Percentiles rank a stretch among this genome's conserved stretches.
Conservation (phyloP, 108 stramenopile genomes). For the Stephanodiscus minutulus region DNA sequence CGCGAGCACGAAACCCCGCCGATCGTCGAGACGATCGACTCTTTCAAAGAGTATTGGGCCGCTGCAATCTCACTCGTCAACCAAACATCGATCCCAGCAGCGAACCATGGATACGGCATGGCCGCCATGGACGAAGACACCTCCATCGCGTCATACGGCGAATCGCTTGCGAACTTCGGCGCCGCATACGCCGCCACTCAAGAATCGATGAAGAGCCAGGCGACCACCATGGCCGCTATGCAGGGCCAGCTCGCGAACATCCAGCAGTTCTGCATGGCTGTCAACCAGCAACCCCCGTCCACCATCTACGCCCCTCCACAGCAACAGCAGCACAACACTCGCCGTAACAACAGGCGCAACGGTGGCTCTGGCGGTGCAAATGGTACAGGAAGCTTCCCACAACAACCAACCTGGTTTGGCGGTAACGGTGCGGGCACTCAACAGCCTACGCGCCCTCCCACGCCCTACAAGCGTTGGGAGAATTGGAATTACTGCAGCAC, state of each 20-base stretch:
- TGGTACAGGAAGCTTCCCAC: too few species aligned
- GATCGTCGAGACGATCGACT: neutral
- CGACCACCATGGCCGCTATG: neutral
- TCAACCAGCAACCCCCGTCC: too few species aligned
- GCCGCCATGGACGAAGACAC: neutral
- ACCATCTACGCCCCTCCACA: too few species aligned
- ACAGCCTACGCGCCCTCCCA: neutral
- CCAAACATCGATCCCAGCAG: neutral
- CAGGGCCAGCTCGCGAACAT: too few species aligned
- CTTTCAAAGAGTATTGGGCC: neutral
- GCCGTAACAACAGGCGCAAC: neutral
- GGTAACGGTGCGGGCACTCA: neutral
- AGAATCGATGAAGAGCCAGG: neutral
- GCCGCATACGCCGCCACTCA: conserved; percentile 2
- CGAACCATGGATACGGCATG: neutral
- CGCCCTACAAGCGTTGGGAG: neutral
- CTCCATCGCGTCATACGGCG: neutral
- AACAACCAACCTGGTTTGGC: too few species aligned
- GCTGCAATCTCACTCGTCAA: neutral
- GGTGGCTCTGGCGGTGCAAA: neutral
- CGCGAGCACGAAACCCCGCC: neutral
- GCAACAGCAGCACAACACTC: too few species aligned
- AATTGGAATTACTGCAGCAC: conserved; percentile 7
- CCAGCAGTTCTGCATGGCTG: too few species aligned
- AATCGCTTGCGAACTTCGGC: neutral